phyloP scores from a whole-genome alignment of 2,329 filamentous ascomycete species.

The Fusarium scirpi region DNA sequence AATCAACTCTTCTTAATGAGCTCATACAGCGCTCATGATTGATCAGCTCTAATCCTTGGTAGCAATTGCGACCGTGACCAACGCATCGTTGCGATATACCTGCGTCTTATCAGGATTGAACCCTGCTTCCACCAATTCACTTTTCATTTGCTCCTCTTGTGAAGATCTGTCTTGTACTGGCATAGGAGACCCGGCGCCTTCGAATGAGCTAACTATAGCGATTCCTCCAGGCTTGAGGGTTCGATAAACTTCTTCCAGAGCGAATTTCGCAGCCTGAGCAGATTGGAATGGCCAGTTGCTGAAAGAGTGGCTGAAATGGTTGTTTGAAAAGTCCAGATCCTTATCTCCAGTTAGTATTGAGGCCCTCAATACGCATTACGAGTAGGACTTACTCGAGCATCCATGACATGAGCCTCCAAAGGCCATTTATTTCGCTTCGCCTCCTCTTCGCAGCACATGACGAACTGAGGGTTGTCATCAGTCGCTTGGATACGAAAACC shows the following conservation, averaged over 20 bases:
- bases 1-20: too few species aligned
- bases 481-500: background rate
- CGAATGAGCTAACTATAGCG: background rate
- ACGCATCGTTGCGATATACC: background rate
- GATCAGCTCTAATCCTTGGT: background rate
- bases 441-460: background rate
- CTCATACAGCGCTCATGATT: too few species aligned
- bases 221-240: background rate
- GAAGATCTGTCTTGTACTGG: background rate
- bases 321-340: background rate
- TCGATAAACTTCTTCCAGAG: background rate
- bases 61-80: background rate
- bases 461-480: background rate
- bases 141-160: background rate
- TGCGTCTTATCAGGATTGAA: background rate
- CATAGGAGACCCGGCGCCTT: background rate
- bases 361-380: accelerated
- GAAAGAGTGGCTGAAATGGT: conserved; percentile 1
- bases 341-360: background rate
- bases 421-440: background rate
- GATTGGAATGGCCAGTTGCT: conserved; percentile 9
- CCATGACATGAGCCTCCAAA: background rate
- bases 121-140: background rate
- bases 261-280: background rate
- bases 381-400: background rate